Evolutionary conservation across 805 yeast species (phyloP), one percentile per base, ranked within the genome.

Genomic region (Grigorovia jiainica): DNA sequence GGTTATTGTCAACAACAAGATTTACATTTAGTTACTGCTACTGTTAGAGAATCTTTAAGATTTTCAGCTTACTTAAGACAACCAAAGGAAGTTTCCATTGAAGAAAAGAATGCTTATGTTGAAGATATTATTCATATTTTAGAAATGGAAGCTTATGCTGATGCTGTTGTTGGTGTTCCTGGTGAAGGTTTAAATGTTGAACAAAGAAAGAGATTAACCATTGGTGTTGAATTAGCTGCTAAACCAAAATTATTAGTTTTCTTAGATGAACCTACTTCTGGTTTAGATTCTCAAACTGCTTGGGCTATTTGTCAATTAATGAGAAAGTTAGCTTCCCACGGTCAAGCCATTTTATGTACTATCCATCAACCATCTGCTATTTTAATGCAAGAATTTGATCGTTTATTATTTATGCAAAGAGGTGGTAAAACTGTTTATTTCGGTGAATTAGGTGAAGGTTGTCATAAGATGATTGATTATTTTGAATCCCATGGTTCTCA

Each of bases 341-440:
- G 82, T 31, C 81, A 77, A 58, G 81, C 82, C 34, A 76, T 77
- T 54, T 64, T 77, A 58, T 77, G 82, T 68, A 83, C 94, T 24
- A 83, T 84, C 52, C 92, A 83, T 64, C 94, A 84, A 63, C 94
- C 95, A 53, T 83, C 92, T 8, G 89, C 94, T 42, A 70, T 81
- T 44, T 67, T 84, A 55, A 70, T 84, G 65, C 74, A 82, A 56
- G 85, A 80, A 54, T 84, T 85, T 55, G 95, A 86, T 57, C 73
- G 87, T 54, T 68, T 85, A 51, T 66, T 83, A 48, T 77, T 83
- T 53, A 67, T 82, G 57, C 79, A 78, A 41, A 70, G 63, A 43
- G 89, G 89, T 55, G 90, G 90, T 58, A 63, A 73, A 53, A 81
- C 87, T 9, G 83, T 79, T 30, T 82, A 82, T 62, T 82, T 82